Conservation (phyloP, 116 monocot species). For the Posidonia oceanica region DNA sequence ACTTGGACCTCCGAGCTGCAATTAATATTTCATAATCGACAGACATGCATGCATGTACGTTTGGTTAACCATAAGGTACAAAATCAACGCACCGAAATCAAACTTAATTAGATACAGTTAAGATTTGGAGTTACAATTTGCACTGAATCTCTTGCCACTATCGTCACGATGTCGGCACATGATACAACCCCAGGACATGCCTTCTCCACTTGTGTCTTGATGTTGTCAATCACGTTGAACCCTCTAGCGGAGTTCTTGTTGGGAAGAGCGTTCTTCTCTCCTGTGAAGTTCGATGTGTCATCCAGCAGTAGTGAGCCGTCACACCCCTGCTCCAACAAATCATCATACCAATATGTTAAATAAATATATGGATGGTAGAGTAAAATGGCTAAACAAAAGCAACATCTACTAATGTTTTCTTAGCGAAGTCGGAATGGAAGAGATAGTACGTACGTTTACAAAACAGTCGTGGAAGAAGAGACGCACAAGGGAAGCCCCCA, state of each 20-base stretch:
- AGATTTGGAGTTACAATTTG: constrained; percentile 13
- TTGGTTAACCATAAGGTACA: no score
- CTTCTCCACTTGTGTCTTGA: constrained; percentile 37
- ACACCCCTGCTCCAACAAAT: constrained; percentile 30
- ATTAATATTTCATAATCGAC: neutral
- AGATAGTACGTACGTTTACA: constrained; percentile 29
- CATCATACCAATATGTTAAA: neutral
- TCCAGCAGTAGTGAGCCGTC: constrained; percentile 43
- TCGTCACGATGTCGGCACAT: constrained; percentile 50
- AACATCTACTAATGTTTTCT: no score
- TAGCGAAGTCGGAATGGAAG: no score
- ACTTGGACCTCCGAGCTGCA: constrained; percentile 36
- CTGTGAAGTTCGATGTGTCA: constrained; percentile 46
- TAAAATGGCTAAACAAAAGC: no score
- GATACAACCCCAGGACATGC: constrained; percentile 32
- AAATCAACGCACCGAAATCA: no score
- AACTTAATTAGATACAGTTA: no score
- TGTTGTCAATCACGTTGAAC: constrained; percentile 42
- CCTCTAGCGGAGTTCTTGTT: constrained; percentile 46
- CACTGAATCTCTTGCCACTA: constrained; percentile 37
- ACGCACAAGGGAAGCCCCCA: constrained; percentile 51
- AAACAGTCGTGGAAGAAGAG: constrained; percentile 67
- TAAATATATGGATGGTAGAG: neutral
- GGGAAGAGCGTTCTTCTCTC: constrained; percentile 43
- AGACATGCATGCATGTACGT: neutral